phyloP scores from a whole-genome alignment of 805 yeast genomes.

The Yamadazyma scolyti region DNA sequence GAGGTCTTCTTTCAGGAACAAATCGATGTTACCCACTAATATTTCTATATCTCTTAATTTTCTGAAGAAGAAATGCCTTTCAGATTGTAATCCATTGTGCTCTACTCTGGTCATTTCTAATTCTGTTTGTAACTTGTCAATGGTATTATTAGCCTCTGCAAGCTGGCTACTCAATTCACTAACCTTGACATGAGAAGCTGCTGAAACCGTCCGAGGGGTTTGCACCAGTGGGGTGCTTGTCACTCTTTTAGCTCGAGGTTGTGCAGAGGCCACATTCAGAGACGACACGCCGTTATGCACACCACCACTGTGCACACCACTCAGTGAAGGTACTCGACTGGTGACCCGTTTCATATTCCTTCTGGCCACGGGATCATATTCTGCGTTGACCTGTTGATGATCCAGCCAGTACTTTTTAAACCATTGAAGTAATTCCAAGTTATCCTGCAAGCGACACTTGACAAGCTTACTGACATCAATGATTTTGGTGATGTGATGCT shows the following conservation, averaged over 20 bases:
- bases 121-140: conserved; percentile 46
- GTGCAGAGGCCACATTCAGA: too few species aligned
- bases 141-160: conserved; percentile 38
- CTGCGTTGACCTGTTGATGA: conserved; percentile 52
- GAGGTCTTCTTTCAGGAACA: not conserved
- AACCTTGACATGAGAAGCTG: conserved; percentile 5
- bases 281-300: too few species aligned
- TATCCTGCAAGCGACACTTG: conserved; percentile 90
- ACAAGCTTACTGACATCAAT: conserved; percentile 79
- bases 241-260: too few species aligned
- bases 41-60: conserved; percentile 88
- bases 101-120: conserved; percentile 54
- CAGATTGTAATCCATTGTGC: conserved; percentile 68
- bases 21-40: conserved; percentile 57
- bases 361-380: conserved; percentile 58
- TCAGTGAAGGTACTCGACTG: not conserved
- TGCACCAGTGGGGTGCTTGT: too few species aligned
- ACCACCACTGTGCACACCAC: not conserved
- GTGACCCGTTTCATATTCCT: conserved; percentile 12
- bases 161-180: conserved; percentile 20
- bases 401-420: conserved; percentile 79
- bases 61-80: conserved; percentile 86
- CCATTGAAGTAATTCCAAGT: conserved; percentile 94
- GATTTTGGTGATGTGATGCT: conserved; percentile 64
- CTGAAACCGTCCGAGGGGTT: conserved; percentile 3